A percentile compares a stretch with the other conserved stretches of the same genome.
Conservation (phyloP, 495 filamentous ascomycete genomes). For the Trichoderma reesei region DNA sequence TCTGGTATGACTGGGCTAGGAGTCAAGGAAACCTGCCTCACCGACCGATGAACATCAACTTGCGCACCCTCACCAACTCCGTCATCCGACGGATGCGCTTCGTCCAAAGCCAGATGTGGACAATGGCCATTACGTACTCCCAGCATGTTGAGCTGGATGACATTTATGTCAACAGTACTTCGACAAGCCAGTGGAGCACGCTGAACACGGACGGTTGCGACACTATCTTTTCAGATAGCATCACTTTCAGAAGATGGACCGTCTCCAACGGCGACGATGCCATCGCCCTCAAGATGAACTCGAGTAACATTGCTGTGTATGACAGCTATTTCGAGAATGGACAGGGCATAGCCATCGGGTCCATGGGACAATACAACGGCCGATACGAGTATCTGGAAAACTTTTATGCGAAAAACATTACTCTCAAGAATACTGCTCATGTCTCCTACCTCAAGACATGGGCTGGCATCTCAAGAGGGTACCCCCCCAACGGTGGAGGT, state of each 20-base stretch:
- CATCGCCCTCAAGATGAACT: slow-evolving; percentile 46
- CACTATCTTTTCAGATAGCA: slow-evolving; percentile 19
- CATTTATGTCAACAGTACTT: slow-evolving; percentile 24
- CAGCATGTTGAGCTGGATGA: slow-evolving; percentile 28
- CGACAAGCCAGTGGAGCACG: slow-evolving; percentile 23
- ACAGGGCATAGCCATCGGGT: slow-evolving; percentile 25
- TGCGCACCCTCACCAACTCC: slow-evolving; percentile 28
- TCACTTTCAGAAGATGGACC: slow-evolving; percentile 22
- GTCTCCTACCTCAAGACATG: slow-evolving; percentile 21
- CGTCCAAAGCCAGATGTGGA: slow-evolving; percentile 38
- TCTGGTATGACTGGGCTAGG: slow-evolving; percentile 33
- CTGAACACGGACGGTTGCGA: slow-evolving; percentile 25
- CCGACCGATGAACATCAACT: slow-evolving; percentile 33
- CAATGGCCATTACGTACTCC: slow-evolving; percentile 17
- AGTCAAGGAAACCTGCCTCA: slow-evolving; percentile 31
- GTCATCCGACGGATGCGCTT: slow-evolving; percentile 25
- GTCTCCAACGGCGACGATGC: slow-evolving; percentile 37
- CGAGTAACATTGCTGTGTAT: slow-evolving; percentile 23
- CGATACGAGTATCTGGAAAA: slow-evolving; percentile 25
- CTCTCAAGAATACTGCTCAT: slow-evolving; percentile 23
- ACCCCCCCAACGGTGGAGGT: slow-evolving; percentile 1
- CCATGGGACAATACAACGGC: slow-evolving; percentile 22
- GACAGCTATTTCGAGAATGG: slow-evolving; percentile 19
- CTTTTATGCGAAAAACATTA: slow-evolving; percentile 24
- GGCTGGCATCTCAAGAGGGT: not conserved